Evolutionary conservation across 768 basidiomycete species (phyloP), one percentile per base, ranked within the genome.

Genomic region (Suillus americanus): DNA sequence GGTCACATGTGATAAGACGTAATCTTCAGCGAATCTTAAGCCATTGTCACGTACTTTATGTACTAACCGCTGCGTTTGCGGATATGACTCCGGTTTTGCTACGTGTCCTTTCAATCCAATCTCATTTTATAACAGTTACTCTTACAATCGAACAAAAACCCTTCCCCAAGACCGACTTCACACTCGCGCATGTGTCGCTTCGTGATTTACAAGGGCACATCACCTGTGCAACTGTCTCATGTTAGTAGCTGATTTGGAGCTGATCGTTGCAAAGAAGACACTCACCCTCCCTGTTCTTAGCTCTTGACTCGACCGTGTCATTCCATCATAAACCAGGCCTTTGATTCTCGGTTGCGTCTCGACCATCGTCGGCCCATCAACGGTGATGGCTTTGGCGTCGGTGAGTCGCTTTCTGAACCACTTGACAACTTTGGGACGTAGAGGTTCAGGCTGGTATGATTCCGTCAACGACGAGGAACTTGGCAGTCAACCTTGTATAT

Each of bases 251-350:
- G 20, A 25, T 14, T 25, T 6, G 1, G 16, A 51, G 51, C 38
- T 20, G 5, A 20, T 59, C 6, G 6, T 12, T 59, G 40, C 18
- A 41, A 41, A n/a, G 55, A 33, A 13, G 8, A 23, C 60, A 63
- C 35, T 48, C 43, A 67, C 53, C 64, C 41, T 37, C 33, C 61
- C 59, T 13, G 55, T 61, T 28, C 60, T 38, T 68, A 94, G 86
- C 86, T 98, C n/a, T 83, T 98, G 69, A 99, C 96, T 51, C 85
- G 92, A 56, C 97, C 97, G 60, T 89, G 90, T 65, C 97, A 98
- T 79, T 94, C 92, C 3, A 97, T 98, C 79, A 97, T 96, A 75
- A 97, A 97, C 75, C 95, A 97, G 79, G 95, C 97, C 0, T 96
- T 95, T 71, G 97, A 98, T 78, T 96, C 94, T 25, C 85, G 96